Evolutionary conservation across 371 early-diverging fungal species (phyloP).

Genomic region (Zychaea mexicana): DNA sequence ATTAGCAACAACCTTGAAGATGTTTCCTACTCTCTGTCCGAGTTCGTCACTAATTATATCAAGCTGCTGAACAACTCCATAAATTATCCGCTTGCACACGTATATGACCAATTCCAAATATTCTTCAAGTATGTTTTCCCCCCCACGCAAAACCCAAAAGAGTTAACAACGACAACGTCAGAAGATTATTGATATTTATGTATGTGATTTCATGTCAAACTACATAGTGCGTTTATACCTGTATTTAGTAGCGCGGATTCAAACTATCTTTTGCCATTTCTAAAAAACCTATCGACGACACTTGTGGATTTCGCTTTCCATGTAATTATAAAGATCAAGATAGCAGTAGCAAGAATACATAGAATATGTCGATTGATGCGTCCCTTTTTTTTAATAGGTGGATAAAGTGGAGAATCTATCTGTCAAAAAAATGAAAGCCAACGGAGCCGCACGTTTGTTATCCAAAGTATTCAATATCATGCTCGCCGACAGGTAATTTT

Average conservation of each 20-base stretch:
- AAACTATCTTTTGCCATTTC: slow-evolving; percentile 13
- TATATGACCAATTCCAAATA: neutral
- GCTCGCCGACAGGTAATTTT: slow-evolving; percentile 23
- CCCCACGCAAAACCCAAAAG: neutral
- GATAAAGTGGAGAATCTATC: slow-evolving; percentile 8
- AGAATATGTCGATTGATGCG: neutral
- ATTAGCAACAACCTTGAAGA: neutral
- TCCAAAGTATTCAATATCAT: slow-evolving; percentile 28
- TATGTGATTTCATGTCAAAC: neutral
- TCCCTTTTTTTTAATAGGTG: neutral
- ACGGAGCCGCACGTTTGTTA: slow-evolving; percentile 20
- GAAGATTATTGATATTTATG: no score
- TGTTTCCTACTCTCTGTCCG: neutral
- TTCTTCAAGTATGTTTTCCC: slow-evolving; percentile 4
- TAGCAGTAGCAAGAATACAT: neutral
- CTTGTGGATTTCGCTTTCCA: slow-evolving; percentile 20
- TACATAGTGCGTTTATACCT: slow-evolving; percentile 17
- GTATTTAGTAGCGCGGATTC: slow-evolving; percentile 20
- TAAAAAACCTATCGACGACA: slow-evolving; percentile 11
- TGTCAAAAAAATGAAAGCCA: slow-evolving; percentile 17
- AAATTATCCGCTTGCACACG: neutral
- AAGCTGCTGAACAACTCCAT: neutral
- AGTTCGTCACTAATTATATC: neutral
- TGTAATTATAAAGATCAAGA: neutral
- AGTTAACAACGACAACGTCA: no score